Percentiles rank a stretch among this genome's conserved stretches.
phyloP scores from a whole-genome alignment of 164 flowering plant species.

The Kalanchoe fedtschenkoi region DNA sequence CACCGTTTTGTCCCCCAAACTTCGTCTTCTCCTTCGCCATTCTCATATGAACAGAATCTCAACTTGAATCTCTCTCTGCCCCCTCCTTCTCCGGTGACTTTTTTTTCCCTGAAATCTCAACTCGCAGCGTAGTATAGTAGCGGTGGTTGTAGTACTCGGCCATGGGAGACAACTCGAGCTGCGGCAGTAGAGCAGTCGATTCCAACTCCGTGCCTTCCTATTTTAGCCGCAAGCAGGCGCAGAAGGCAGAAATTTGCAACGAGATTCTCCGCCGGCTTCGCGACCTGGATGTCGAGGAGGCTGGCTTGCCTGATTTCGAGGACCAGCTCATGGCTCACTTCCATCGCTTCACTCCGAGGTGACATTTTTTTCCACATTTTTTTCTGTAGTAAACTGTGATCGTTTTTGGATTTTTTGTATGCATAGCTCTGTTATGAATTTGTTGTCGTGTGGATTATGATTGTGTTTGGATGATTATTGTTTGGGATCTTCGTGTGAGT shows the following conservation, averaged over 20 bases:
- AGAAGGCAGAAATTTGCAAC: conserved; percentile 34
- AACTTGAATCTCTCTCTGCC: not conserved
- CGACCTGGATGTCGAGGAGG: conserved; percentile 36
- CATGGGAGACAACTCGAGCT: conserved; percentile 39
- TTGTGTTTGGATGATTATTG: not conserved
- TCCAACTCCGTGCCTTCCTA: conserved; percentile 13
- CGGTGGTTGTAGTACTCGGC: not conserved
- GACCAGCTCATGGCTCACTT: conserved; percentile 83
- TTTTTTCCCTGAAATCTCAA: too few species aligned
- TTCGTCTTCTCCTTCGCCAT: not conserved
- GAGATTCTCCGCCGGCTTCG: conserved; percentile 57
- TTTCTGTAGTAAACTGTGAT: not conserved
- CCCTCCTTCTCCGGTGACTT: not conserved
- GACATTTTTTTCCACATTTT: conserved; percentile 7
- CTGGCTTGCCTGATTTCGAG: conserved; percentile 49
- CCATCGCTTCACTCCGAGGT: conserved; percentile 70
- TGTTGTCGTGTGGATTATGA: too few species aligned
- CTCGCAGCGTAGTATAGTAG: not conserved
- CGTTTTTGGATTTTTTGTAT: not conserved
- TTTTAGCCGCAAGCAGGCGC: conserved; percentile 21
- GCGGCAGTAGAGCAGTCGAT: conserved; percentile 24
- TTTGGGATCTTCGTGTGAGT: too few species aligned
- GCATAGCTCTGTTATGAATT: not conserved
- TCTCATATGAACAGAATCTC: not conserved
- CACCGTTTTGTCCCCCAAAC: not conserved